A percentile compares a stretch with the other conserved stretches of the same genome.
Conservation (phyloP, 202 grass and related monocot species). For the Eragrostis tef region DNA sequence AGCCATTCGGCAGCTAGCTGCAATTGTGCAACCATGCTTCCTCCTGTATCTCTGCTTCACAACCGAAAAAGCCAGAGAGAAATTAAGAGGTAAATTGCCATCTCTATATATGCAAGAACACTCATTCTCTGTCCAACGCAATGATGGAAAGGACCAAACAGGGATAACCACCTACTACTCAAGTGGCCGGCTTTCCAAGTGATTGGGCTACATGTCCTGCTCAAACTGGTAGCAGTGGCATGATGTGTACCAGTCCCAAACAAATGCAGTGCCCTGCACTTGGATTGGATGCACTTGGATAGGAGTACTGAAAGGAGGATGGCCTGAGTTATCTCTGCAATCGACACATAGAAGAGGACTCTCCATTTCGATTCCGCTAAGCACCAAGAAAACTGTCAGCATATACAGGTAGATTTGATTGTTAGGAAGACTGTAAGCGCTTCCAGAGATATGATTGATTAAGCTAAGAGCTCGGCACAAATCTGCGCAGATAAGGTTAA, state of each 20-base stretch:
- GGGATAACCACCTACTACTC: neutral
- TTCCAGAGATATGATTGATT: neutral
- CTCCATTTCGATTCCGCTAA: no score
- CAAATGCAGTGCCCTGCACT: neutral
- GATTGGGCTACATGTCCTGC: neutral
- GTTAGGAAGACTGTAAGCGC: neutral
- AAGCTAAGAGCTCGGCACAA: no score
- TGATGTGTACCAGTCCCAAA: neutral
- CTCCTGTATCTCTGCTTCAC: neutral
- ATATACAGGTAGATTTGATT: neutral
- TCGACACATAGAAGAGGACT: no score
- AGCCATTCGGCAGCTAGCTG: conserved; percentile 39
- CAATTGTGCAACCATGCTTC: neutral
- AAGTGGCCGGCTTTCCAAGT: neutral
- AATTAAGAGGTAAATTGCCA: neutral
- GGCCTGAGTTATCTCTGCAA: no score
- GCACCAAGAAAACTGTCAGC: neutral
- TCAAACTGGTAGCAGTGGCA: neutral
- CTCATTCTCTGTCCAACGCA: neutral
- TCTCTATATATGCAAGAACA: no score
- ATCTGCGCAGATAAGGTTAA: conserved; percentile 9
- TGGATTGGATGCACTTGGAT: neutral
- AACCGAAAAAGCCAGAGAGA: neutral
- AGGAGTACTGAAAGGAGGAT: neutral
- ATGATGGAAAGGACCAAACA: conserved; percentile 42